Base-by-base conservation (phyloP, 257 asterid genomes). In the Solanum chiquidenum region DNA sequence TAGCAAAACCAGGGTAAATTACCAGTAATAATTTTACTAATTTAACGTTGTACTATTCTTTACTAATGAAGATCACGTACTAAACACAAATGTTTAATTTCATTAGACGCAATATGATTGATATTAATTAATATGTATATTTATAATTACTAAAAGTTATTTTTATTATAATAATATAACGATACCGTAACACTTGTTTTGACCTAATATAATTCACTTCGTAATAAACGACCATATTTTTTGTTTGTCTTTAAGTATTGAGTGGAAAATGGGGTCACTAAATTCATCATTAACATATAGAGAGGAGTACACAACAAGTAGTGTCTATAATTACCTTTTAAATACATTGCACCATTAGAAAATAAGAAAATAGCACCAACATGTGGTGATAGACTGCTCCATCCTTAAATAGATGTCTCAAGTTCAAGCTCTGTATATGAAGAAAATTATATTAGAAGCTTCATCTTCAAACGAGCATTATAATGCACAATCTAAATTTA, bases 401-500 rank as follows among this genome's bases (percentile, higher is more conserved):
- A 16, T 14, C 0, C 4, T 52, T 52, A 52, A 16, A 18, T 18
- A 52, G n/a, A 52, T 1, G 9, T 52, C 3, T 16, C 0, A 6
- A 1, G 1, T 16, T 52, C 2, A 0, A 52, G 0, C 0, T 52
- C 0, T 52, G 0, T 0, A 5, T 18, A 16, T 52, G 0, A 52
- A 52, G 1, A 52, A 52, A 18, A 2, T 18, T 0, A 1, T 52
- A 14, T 13, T 49, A 14, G 1, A 20, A 46, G 18, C 55, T 12
- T 46, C 1, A 49, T 49, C 21, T 14, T 5, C 7, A 49, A 49
- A 49, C 0, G 7, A 49, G 0, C 0, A 4, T 0, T 49, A 49
- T 1, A 49, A 0, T 49, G 7, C 21, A 1, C 23, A 3, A 0
- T 18, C 0, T 1, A 52, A 49, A 18, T 52, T 52, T 5, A 14